Evolutionary conservation across 2,329 filamentous ascomycete genomes (phyloP).

Genomic region (Fusarium praegraminearum): DNA sequence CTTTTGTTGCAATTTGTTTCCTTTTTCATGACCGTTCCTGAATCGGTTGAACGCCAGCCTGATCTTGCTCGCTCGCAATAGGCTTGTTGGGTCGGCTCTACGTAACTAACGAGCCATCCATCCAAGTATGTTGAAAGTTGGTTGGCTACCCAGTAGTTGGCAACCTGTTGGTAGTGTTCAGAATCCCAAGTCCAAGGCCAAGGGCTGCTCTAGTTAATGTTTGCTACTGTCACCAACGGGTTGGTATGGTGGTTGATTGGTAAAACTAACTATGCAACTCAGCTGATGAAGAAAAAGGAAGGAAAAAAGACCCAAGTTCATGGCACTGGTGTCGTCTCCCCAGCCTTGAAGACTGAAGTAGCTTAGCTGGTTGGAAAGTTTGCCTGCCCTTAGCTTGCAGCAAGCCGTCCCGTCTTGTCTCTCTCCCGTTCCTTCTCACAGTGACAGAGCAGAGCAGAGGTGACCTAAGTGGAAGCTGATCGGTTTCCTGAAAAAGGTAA

Average conservation of each 20-base stretch:
- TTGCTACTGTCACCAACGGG: constrained; percentile 10
- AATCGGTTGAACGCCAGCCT: constrained; percentile 34
- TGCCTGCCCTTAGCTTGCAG: neutral
- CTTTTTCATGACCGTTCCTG: constrained; percentile 24
- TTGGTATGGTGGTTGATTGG: constrained; percentile 18
- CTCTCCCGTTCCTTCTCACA: neutral
- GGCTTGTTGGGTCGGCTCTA: constrained; percentile 14
- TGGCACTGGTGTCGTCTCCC: constrained; percentile 14
- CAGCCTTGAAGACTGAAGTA: constrained; percentile 11
- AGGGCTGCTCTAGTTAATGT: constrained; percentile 6
- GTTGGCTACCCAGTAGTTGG: neutral
- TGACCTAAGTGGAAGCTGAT: neutral
- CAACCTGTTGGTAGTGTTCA: neutral
- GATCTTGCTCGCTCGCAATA: constrained; percentile 23
- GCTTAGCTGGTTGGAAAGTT: constrained; percentile 7
- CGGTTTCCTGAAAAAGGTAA: constrained; percentile 2
- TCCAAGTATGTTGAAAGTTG: constrained; percentile 1
- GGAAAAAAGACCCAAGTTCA: constrained; percentile 26
- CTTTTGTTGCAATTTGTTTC: constrained; percentile 11
- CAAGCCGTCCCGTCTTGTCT: neutral
- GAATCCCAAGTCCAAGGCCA: constrained; percentile 10
- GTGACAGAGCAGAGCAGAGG: neutral
- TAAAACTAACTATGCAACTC: neutral
- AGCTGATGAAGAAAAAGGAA: constrained; percentile 1
- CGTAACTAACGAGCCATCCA: neutral